Conservation (phyloP, 768 basidiomycete genomes). For the Chalciporus pseudorubinellus region DNA sequence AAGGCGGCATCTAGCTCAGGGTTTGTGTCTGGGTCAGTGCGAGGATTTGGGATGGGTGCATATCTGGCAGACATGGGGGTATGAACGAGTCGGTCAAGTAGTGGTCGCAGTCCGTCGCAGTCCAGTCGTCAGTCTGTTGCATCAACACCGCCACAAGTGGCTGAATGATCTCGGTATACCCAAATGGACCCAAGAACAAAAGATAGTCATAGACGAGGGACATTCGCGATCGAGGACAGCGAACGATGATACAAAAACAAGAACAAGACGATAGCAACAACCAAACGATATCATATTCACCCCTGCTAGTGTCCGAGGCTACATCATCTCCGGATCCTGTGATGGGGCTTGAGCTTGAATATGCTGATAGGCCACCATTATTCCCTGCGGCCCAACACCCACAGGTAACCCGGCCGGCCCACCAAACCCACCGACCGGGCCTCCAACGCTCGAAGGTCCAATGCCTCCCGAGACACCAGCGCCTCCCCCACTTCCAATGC, state of each 20-base stretch:
- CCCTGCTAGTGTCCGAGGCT: conserved; percentile 11
- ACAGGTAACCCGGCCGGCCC: conserved; percentile 26
- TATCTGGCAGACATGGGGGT: conserved; percentile 55
- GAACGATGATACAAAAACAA: background rate
- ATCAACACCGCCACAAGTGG: conserved; percentile 8
- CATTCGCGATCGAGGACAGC: background rate
- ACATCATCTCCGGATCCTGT: conserved; percentile 12
- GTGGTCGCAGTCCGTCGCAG: too few relatives aligned
- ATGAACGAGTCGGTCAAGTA: too few relatives aligned
- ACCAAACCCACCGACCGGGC: conserved; percentile 30
- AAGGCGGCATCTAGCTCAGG: conserved; percentile 87
- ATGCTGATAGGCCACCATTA: conserved; percentile 14
- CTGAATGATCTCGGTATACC: too few relatives aligned
- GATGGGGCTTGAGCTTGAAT: conserved; percentile 10
- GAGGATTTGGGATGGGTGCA: conserved; percentile 62
- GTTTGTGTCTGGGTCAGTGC: conserved; percentile 44
- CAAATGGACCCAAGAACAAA: background rate
- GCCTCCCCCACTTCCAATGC: conserved; percentile 6
- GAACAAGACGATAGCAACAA: background rate
- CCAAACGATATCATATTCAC: conserved; percentile 1
- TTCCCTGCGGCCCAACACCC: conserved; percentile 20
- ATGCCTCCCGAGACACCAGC: conserved; percentile 8
- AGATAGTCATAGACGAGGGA: background rate
- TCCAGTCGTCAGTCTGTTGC: background rate
- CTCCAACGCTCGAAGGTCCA: conserved; percentile 24